These are phyloP conservation scores for Aspergillus tamarii DNA, from an alignment of 2,329 filamentous ascomycete genomes.

Conservation along the genomic window DNA sequence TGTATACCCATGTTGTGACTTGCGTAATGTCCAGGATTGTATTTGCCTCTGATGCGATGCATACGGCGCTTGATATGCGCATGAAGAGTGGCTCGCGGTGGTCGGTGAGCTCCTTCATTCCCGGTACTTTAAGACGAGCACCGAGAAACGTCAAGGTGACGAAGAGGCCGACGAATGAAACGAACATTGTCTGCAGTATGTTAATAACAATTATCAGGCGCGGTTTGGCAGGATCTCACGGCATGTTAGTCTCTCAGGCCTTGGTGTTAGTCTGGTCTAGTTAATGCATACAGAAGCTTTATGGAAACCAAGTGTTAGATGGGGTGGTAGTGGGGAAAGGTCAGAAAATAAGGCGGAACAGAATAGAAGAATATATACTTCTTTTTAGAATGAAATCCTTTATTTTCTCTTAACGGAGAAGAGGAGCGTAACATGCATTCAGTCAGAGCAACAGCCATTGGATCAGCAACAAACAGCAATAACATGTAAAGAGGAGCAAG, in stretches of 20 bases:
- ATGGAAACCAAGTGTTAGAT: slow-evolving; percentile 11
- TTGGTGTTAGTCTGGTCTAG: not conserved
- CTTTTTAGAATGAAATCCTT: not conserved
- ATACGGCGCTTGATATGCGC: slow-evolving; percentile 21
- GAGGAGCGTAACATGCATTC: not conserved
- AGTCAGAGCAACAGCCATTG: not conserved
- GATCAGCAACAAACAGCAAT: not conserved
- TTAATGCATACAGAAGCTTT: not conserved
- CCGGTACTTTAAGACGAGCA: slow-evolving; percentile 25
- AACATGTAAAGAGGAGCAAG: not conserved
- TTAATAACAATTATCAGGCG: not conserved
- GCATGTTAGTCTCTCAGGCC: too few species aligned
- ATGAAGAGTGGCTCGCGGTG: slow-evolving; percentile 20
- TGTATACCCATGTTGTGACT: slow-evolving; percentile 6
- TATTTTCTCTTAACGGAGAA: not conserved
- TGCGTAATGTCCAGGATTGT: slow-evolving; percentile 21
- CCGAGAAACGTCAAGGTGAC: slow-evolving; percentile 29
- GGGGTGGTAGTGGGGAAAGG: slow-evolving; percentile 2
- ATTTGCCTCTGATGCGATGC: slow-evolving; percentile 18
- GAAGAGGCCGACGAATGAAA: slow-evolving; percentile 26
- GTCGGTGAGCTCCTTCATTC: slow-evolving; percentile 20
- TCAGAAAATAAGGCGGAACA: slow-evolving; percentile 6
- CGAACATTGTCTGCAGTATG: slow-evolving; percentile 20
- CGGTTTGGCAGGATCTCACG: not conserved
- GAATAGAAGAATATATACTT: slow-evolving; percentile 7